Conservation (phyloP, 768 basidiomycete genomes). For the Collybia sordida region DNA sequence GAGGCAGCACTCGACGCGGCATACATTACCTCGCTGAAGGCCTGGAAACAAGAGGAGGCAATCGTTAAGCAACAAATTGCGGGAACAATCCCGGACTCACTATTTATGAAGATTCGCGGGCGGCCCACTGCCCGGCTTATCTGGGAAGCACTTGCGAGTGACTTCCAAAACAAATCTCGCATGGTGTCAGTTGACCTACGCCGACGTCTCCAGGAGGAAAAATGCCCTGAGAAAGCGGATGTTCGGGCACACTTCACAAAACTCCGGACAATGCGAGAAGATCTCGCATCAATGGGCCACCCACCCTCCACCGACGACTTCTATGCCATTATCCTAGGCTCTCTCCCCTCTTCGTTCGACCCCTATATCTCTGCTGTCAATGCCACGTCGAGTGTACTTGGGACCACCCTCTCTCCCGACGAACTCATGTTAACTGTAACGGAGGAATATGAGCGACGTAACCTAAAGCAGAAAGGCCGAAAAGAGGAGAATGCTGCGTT, state of each 20-base stretch:
- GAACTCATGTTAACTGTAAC: slow-evolving; percentile 19
- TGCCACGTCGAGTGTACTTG: slow-evolving; percentile 18
- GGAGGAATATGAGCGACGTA: slow-evolving; percentile 24
- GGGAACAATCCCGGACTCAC: slow-evolving; percentile 29
- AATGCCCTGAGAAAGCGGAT: slow-evolving; percentile 29
- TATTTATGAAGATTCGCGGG: slow-evolving; percentile 27
- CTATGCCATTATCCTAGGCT: slow-evolving; percentile 30
- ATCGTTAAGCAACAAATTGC: slow-evolving; percentile 30
- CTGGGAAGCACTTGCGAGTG: slow-evolving; percentile 24
- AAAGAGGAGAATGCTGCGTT: slow-evolving; percentile 26
- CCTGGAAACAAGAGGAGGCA: slow-evolving; percentile 24
- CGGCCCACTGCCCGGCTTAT: slow-evolving; percentile 18
- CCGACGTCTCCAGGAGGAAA: slow-evolving; percentile 20
- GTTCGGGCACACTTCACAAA: slow-evolving; percentile 27
- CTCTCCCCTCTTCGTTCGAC: slow-evolving; percentile 33
- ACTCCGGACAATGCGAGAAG: slow-evolving; percentile 25
- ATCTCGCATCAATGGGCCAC: slow-evolving; percentile 31
- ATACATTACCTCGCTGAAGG: slow-evolving; percentile 19
- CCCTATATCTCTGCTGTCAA: slow-evolving; percentile 27
- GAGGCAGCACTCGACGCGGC: not conserved
- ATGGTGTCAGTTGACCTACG: slow-evolving; percentile 28
- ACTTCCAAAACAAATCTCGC: slow-evolving; percentile 15
- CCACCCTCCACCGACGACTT: slow-evolving; percentile 27
- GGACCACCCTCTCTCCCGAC: slow-evolving; percentile 18
- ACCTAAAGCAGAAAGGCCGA: slow-evolving; percentile 13